Base-by-base conservation (phyloP, 2,329 filamentous ascomycete genomes). In the Chalara sp. region DNA sequence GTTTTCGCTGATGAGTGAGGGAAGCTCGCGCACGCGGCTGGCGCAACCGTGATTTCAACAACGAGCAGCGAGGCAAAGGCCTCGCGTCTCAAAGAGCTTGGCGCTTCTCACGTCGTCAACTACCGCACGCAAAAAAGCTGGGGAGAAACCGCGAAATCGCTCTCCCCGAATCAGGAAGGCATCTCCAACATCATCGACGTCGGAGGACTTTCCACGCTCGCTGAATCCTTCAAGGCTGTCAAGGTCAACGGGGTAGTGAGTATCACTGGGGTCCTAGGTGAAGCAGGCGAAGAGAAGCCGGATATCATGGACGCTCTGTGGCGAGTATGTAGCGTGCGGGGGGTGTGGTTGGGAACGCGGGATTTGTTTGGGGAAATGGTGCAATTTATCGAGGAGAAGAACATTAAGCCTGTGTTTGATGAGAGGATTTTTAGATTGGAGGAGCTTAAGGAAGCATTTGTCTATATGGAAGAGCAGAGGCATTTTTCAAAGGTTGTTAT, bases 111-210 rank as follows among this genome's bases (percentile, higher is more conserved):
- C 33, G 31, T 49, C 30, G 49, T 55, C 35, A 55, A 55, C 41
- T 55, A 55, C 21, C 44, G 35, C 21, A 75, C 70, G 12, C 70
- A 68, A 46, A 75, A 74, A 49, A 66, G 71, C 45, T 80, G 77
- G 77, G 68, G 75, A 33, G 67, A 71, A 13, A 63, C 62, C 28
- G 76, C 76, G 1, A 65, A 76, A 58, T 47, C 63, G n/a, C 56
- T 73, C 5, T 79, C 76, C 0, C 21, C 3, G 21, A 47, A 51
- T 31, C 67, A 66, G 8, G 60, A 62, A n/a, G 76, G 76, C 21
- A 76, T 72, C 8, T 75, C 80, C 65, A 64, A 77, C 49, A 70
- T 80, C 47, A 67, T 80, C 53, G 78, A 80, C 55, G 71, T 70
- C 35, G 76, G 74, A 39, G 77, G 76, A 21, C 35, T 13, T 10